Base-by-base conservation (phyloP, 2,329 filamentous ascomycete genomes). In the Pyrenochaeta sp. region DNA sequence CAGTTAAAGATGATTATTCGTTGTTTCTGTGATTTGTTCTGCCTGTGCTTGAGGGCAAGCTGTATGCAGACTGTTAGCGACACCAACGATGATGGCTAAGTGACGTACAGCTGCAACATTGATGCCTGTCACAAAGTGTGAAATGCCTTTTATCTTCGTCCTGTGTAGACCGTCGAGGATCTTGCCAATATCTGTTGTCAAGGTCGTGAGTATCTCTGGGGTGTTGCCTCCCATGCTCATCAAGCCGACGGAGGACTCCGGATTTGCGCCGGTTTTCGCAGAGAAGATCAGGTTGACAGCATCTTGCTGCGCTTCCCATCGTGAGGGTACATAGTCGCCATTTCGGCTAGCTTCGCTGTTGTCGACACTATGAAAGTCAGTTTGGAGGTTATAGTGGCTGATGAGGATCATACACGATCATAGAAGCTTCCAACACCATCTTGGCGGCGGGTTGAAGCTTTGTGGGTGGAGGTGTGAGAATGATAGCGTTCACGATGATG, bases 201-300 rank as follows among this genome's bases (percentile, higher is more conserved):
- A 86, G 30, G 95, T 99, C 53, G 95, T 96, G 61, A 99, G 86
- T 61, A 99, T 94, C 80, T 98, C 94, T 43, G 95, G 95, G n/a
- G 92, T 93, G 74, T 91, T 94, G 71, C 94, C 95, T 61, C 92
- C 95, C 94, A 98, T 98, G 79, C 92, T 97, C 93, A 99, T 97
- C 61, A 99, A 83, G 46, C 96, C 95, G 63, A 99, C 95, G 10
- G 93, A 96, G 7, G 94, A 98, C 80, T 99, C 95, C 29, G 95
- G 92, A 77, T 99, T 97, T 66, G 90, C 90, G 79, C 92, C 89
- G 66, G 93, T 97, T 78, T 99, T 97, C 73, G 90, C 91, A 74
- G 93, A 92, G 82, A 98, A 98, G 72, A 98, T 89, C 71, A 97
- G 88, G 78, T 91, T 95, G 71, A 96, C 92, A 51, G 94, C 93